Conservation (phyloP, 257 asterid species). For the Nicotiana attenuata region DNA sequence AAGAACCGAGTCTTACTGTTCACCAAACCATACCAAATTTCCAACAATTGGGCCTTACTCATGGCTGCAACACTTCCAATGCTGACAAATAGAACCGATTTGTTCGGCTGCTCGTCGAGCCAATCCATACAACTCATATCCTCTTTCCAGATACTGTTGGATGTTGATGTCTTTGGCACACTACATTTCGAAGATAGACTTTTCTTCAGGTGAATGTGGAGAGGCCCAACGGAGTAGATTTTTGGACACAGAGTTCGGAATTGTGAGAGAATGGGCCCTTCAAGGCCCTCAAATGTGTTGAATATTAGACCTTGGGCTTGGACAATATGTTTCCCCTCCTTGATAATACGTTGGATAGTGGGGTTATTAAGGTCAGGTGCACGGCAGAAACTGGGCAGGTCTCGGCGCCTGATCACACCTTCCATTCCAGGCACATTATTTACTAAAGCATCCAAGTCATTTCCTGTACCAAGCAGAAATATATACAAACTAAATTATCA, state of each 20-base stretch:
- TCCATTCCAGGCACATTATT: conserved; percentile 26
- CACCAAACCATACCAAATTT: conserved; percentile 15
- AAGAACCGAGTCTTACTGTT: conserved; percentile 12
- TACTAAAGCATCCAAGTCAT: conserved; percentile 13
- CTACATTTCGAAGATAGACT: neutral
- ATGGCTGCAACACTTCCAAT: conserved; percentile 20
- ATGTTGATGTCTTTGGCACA: neutral
- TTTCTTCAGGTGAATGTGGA: conserved; percentile 23
- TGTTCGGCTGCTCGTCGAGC: conserved; percentile 14
- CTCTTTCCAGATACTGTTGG: conserved; percentile 11
- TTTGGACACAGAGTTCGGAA: conserved; percentile 28
- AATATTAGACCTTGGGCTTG: conserved; percentile 29
- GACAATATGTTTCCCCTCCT: conserved; percentile 17
- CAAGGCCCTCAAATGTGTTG: conserved; percentile 37
- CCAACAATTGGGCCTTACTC: neutral
- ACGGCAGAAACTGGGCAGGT: conserved; percentile 27
- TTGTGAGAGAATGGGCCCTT: conserved; percentile 27
- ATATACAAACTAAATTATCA: too few relatives aligned
- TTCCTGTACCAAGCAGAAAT: neutral
- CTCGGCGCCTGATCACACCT: conserved; percentile 29
- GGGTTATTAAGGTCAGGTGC: conserved; percentile 13
- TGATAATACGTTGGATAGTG: neutral
- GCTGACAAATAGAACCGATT: conserved; percentile 24
- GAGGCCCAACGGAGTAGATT: conserved; percentile 34
- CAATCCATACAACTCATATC: conserved; percentile 16